Conservation (phyloP, 202 grass and related monocot species). For the Hordeum pubiflorum region DNA sequence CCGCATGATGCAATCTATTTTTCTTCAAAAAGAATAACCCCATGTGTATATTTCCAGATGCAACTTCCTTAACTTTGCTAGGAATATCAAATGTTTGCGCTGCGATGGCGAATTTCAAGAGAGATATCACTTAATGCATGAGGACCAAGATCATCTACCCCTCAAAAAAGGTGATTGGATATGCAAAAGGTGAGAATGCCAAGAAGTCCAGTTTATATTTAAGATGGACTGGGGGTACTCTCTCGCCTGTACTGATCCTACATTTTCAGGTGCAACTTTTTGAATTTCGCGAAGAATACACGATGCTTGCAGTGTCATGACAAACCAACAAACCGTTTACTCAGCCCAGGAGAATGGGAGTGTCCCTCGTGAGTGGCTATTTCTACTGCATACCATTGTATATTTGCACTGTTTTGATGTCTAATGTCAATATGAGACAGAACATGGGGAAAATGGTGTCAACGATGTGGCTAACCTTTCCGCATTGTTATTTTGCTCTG, state of each 20-base stretch:
- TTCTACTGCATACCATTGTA: neutral
- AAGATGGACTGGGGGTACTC: neutral
- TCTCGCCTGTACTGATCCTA: conserved; percentile 17
- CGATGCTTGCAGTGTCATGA: conserved; percentile 84
- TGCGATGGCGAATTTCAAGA: conserved; percentile 79
- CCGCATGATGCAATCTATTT: neutral
- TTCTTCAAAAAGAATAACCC: neutral
- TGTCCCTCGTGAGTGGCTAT: conserved; percentile 62
- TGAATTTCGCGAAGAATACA: conserved; percentile 97
- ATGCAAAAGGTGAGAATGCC: conserved; percentile 61
- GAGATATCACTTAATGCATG: conserved; percentile 57
- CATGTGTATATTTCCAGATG: conserved; percentile 46
- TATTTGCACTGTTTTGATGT: conserved; percentile 12
- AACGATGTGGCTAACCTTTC: neutral
- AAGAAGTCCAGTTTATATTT: neutral
- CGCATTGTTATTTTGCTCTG: neutral
- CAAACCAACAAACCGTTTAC: conserved; percentile 67
- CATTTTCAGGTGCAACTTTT: conserved; percentile 79
- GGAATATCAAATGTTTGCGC: conserved; percentile 89
- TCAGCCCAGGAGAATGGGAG: conserved; percentile 90
- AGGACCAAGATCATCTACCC: conserved; percentile 78
- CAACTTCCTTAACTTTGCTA: conserved; percentile 90
- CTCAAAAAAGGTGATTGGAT: conserved; percentile 97
- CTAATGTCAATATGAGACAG: neutral
- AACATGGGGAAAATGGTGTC: neutral